A percentile compares a stretch with the other conserved stretches of the same genome.
phyloP scores from a whole-genome alignment of 352 stramenopile genomes.

The Aphanomyces cochlioides region DNA sequence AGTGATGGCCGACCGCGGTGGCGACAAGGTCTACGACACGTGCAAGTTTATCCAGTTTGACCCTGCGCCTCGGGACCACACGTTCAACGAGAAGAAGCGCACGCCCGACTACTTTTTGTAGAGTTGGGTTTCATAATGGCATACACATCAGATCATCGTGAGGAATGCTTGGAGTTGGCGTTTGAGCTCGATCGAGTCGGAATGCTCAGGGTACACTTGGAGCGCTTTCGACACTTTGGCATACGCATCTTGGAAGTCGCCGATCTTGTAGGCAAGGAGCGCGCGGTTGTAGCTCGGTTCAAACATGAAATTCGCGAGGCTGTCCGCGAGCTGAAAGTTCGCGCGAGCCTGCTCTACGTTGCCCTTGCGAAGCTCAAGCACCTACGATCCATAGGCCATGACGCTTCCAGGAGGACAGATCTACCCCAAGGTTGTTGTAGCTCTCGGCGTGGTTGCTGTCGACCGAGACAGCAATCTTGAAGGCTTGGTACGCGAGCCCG shows the following conservation, averaged over 20 bases:
- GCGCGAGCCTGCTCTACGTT: slow-evolving; percentile 82
- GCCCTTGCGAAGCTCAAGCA: slow-evolving; percentile 86
- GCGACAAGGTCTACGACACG: slow-evolving; percentile 88
- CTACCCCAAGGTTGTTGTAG: slow-evolving; percentile 86
- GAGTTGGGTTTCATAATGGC: slow-evolving; percentile 7
- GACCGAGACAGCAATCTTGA: slow-evolving; percentile 90
- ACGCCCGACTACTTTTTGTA: slow-evolving; percentile 92
- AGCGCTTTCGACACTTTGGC: slow-evolving; percentile 82
- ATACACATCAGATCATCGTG: slow-evolving; percentile 18
- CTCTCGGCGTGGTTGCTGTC: slow-evolving; percentile 90
- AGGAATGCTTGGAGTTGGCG: slow-evolving; percentile 65
- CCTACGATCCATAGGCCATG: slow-evolving; percentile 17
- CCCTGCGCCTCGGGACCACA: slow-evolving; percentile 84
- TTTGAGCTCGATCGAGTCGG: slow-evolving; percentile 86
- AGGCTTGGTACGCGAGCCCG: slow-evolving; percentile 89
- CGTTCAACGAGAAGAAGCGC: slow-evolving; percentile 90
- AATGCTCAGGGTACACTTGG: slow-evolving; percentile 71
- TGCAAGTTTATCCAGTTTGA: slow-evolving; percentile 93
- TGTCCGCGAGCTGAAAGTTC: slow-evolving; percentile 78
- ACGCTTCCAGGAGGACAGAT: background rate
- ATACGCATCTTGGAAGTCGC: slow-evolving; percentile 88
- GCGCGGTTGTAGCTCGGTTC: slow-evolving; percentile 90
- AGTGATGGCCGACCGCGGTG: slow-evolving; percentile 80
- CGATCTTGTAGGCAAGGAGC: slow-evolving; percentile 86
- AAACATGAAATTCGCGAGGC: slow-evolving; percentile 84